Base-by-base conservation (phyloP, 768 basidiomycete genomes). In the Rossbeevera mucosa region DNA sequence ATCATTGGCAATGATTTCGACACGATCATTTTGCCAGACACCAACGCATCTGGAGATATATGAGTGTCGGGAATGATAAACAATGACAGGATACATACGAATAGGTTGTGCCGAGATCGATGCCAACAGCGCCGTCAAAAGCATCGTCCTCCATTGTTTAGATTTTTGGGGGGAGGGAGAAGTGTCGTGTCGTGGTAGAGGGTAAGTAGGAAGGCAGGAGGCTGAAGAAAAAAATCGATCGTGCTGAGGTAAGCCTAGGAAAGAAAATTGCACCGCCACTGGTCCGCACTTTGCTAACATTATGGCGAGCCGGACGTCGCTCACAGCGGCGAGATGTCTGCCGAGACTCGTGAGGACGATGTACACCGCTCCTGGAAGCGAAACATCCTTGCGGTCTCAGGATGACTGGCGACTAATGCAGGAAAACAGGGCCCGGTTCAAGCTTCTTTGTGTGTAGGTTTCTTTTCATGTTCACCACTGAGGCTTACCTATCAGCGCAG, bases 11-110 rank as follows among this genome's bases (percentile, higher is more conserved):
- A 97, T 97, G 79, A 97, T 97, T 74, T 98, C 94, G 65, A 98
- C 94, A 66, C 95, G 93, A 82, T 98, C 95, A 74, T 96, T 94
- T 82, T 95, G 92, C 94, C 94, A 97, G 67, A 98, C 94, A 78
- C 93, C 95, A 64, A 97, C 95, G 72, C 94, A 98, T 44, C 93
- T 95, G 62, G 31, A 64, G 48, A 62, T 50, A 55, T 50, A 54
- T 58, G 50, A 62, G 64, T 64, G 12, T 48, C 24, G 29, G 24
- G 43, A 59, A 59, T 57, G 65, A 66, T 56, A 46, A 53, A 54
- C 26, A 22, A 59, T 41, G 28, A 29, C 16, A 40, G 12, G 14
- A 48, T 48, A 72, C 86, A 62, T 69, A 91, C 88, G 91, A 91
- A 84, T 97, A 98, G 62, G 94, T 98, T 58, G 94, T 96, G 64